Evolutionary conservation across 306 rosid species (phyloP), one percentile per base, ranked within the genome.

Genomic region (Geum urbanum): DNA sequence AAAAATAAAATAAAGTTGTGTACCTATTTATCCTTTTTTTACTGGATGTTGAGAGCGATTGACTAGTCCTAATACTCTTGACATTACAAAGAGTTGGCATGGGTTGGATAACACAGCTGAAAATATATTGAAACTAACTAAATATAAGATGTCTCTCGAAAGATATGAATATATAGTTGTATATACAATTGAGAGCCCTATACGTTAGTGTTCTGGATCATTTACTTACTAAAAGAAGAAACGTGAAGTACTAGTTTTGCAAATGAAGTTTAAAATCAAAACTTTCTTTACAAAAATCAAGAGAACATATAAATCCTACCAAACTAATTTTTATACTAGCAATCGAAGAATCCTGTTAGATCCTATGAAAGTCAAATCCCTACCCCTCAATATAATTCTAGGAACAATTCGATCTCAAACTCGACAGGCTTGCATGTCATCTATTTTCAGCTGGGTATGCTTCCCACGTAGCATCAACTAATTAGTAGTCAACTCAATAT

Each of bases 391-490:
- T 41, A 37, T 61, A 68, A 53, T 16, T 14, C 2, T 8, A 70
- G 44, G 43, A 53, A 43, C 43, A 32, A 43, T 14, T n/a, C n/a
- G n/a, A n/a, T 43, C 44, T 70, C 44, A 55, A 43, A 24, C 73
- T 43, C 65, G 14, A 78, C 86, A 70, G 78, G 80, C 64, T 27
- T n/a, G 80, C 86, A 82, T 57, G 83, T 82, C 73, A 12, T 44
- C 51, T 49, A 53, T 71, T 53, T 67, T 60, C 65, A 27, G 44
- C 54, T 51, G 62, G 51, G 69, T 10, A 66, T 82, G 80, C 76
- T 16, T 76, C 59, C 69, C 86, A 82, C 83, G 86, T 75, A 67
- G 77, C n/a, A 32, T 12, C 18, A 55, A 22, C 65, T 22, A 43
- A 22, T 55, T 0, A 54, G 22, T 54, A 56, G 8, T 61, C 14